phyloP scores from a whole-genome alignment of 306 rosid genomes.

The Rosa lucieae region DNA sequence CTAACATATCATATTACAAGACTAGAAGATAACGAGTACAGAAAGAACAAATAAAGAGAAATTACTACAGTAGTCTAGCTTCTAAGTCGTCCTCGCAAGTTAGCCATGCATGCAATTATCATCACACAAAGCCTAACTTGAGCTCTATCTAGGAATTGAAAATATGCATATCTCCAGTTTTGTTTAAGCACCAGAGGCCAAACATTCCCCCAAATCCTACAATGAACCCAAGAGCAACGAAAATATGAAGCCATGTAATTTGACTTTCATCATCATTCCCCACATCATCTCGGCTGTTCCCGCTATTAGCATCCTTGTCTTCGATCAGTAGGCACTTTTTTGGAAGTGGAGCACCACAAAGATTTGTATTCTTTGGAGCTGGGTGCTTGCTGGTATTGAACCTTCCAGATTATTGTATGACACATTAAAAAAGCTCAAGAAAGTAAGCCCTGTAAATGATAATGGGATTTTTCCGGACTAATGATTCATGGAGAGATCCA shows the following conservation, averaged over 20 bases:
- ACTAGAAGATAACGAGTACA: too few relatives aligned
- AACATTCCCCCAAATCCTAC: slow-evolving; percentile 9
- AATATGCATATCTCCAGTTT: too few relatives aligned
- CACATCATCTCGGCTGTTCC: not conserved
- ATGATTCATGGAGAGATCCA: not conserved
- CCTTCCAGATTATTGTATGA: slow-evolving; percentile 2
- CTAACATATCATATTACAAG: too few relatives aligned
- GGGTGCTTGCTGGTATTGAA: not conserved
- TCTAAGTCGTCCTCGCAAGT: too few relatives aligned
- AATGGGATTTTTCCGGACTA: not conserved
- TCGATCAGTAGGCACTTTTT: not conserved
- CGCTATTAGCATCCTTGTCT: not conserved
- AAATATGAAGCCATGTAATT: not conserved
- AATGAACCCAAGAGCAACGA: not conserved
- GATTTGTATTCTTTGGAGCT: not conserved
- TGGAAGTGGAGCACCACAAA: slow-evolving; percentile 4
- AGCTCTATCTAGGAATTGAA: too few relatives aligned
- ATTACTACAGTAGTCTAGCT: too few relatives aligned
- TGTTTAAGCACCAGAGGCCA: too few relatives aligned
- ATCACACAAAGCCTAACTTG: too few relatives aligned
- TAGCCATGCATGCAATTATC: too few relatives aligned
- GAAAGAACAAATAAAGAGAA: too few relatives aligned
- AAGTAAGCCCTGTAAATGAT: not conserved
- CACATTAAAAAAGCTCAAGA: not conserved
- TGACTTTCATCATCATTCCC: not conserved